Base-by-base conservation (phyloP, 2,329 filamentous ascomycete species). In the Tolypocladium tropicale region DNA sequence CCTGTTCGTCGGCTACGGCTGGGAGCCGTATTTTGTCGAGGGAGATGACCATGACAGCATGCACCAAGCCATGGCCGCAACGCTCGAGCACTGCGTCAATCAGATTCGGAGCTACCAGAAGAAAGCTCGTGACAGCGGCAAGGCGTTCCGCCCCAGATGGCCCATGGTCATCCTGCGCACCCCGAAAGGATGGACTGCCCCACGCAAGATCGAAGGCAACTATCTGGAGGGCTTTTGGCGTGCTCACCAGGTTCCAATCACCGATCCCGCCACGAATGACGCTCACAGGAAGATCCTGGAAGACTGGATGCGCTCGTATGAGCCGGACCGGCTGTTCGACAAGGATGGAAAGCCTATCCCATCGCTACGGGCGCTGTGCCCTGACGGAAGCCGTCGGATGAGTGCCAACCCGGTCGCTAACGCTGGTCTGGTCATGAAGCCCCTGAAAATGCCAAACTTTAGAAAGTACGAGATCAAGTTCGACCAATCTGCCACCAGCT, bases 31-130 rank as follows among this genome's bases (percentile, higher is more conserved):
- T 70, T 90, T 91, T 63, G 88, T 92, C 52, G 87, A 91, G 66
- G 88, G 88, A 52, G 83, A 83, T 60, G 87, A 92, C 54, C 66
- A 87, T 32, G 79, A 87, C 36, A 81, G 79, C 50, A 91, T 92
- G 88, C 86, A 91, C 66, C 88, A 91, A 69, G 88, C 87, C 56
- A 91, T 91, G 88, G 87, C 88, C 14, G 81, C 81, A 48, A 91
- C 88, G 0, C 73, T 92, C 32, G 88, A 92, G 68, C 78, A 83
- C 61, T 89, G 85, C 64, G 82, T 92, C 21, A 69, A 76, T 18
- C 84, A 90, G 65, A 92, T 92, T 66, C 77, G 74, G 55, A 76
- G 78, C 57, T 82, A 82, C 64, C 88, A 91, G 69, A 86, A 88
- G 69, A 72, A 89, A 67, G 86, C 86, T 25, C 83, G 88, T 49